Percentiles rank a stretch among this genome's conserved stretches.
phyloP scores from a whole-genome alignment of 2,329 filamentous ascomycete species.

The Colletotrichum sp. region DNA sequence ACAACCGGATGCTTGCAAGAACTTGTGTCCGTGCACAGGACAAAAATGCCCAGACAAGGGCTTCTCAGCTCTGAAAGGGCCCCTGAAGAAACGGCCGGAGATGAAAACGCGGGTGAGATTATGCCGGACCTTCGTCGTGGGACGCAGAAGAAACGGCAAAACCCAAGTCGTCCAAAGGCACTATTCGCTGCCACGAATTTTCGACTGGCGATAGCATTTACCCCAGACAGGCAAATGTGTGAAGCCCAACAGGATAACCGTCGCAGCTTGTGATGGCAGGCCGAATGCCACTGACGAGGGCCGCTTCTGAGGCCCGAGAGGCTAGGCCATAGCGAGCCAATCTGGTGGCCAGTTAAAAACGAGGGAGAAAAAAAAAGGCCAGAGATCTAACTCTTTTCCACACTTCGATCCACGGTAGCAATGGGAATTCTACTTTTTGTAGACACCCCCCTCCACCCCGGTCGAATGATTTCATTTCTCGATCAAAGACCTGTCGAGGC shows the following conservation, averaged over 20 bases:
- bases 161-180: neutral
- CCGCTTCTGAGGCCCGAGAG: neutral
- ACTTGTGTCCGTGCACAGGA: neutral
- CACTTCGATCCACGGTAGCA: constrained; percentile 21
- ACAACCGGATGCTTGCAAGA: neutral
- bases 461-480: constrained; percentile 15
- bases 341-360: neutral
- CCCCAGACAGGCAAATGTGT: neutral
- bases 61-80: neutral
- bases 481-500: neutral
- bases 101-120: neutral
- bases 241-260: neutral
- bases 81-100: neutral
- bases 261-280: neutral
- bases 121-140: neutral
- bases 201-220: neutral
- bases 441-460: neutral
- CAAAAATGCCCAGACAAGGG: neutral
- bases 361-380: neutral
- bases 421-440: constrained; percentile 3
- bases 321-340: neutral
- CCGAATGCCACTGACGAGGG: neutral
- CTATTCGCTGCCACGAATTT: neutral
- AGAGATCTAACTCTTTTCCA: constrained; percentile 17
- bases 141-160: neutral